Evolutionary conservation across 2,329 filamentous ascomycete species (phyloP).

Genomic region (Penicillium rolfsii): DNA sequence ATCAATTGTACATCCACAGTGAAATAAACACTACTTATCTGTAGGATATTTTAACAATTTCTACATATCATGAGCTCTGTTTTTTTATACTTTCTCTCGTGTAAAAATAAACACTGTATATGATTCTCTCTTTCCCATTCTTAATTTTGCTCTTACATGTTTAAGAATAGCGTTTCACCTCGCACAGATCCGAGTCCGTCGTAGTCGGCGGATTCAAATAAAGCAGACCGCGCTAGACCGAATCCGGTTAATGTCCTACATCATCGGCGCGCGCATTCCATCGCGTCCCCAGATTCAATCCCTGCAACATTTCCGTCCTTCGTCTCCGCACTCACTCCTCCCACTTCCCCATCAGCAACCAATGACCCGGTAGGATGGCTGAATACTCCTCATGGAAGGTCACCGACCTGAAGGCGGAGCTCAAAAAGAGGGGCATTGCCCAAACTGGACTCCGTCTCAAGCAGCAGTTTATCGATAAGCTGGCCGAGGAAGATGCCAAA

Average conservation of each 20-base stretch:
- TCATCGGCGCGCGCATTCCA: constrained; percentile 29
- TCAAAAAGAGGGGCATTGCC: constrained; percentile 71
- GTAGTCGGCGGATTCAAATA: background rate
- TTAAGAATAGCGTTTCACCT: too few relatives aligned
- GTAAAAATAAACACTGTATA: too few relatives aligned
- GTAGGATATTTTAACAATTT: too few relatives aligned
- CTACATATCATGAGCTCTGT: too few relatives aligned
- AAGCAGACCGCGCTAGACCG: constrained; percentile 13
- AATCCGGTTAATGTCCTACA: constrained; percentile 22
- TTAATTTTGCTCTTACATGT: too few relatives aligned
- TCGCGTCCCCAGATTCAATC: constrained; percentile 28
- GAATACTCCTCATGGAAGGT: constrained; percentile 69
- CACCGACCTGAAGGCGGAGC: constrained; percentile 72
- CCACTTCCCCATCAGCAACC: background rate
- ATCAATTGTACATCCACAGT: too few relatives aligned
- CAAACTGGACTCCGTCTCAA: constrained; percentile 72
- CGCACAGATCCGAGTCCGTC: too few relatives aligned
- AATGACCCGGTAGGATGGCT: constrained; percentile 46
- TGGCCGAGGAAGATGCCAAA: constrained; percentile 53
- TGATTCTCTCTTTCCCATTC: too few relatives aligned
- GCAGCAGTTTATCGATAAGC: constrained; percentile 64
- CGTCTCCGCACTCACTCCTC: background rate
- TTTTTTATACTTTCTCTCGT: too few relatives aligned
- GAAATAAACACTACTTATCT: too few relatives aligned
- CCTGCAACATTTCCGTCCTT: constrained; percentile 9